Base-by-base conservation (phyloP, 805 yeast species). In the Tetrapisispora arboricola region DNA sequence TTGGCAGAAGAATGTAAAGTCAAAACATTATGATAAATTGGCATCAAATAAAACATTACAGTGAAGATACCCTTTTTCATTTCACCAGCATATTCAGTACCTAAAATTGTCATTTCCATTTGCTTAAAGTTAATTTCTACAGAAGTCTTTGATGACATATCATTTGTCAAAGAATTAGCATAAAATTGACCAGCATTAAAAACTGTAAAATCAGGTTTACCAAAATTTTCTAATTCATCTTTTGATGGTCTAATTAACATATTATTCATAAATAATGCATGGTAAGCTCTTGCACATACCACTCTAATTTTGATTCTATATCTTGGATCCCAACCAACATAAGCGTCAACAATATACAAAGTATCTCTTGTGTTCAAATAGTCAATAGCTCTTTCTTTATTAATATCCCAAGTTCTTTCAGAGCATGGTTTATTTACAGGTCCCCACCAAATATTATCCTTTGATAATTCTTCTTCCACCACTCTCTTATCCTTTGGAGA, bases 121-220 rank as follows among this genome's bases (percentile, higher is more conserved):
- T 77, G 86, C 70, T 87, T 84, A 75, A 90, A 90, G 70, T 90
- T 90, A 61, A 90, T 87, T 68, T 87, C 96, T 49, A 90, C 94
- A 38, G 96, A 84, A 36, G 97, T 87, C 49, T 88, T 70, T 27
- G 96, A 88, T 44, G 96, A 84, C 98, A 90, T 90, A 62, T 96
- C 96, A 63, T 84, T 80, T 44, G 98, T 90, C 74, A 79, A 85
- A 44, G 84, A 80, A 67, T 90, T 90, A 39, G 98, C 98, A 36
- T 96, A 97, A 84, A 90, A 90, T 62, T 86, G 94, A 58, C 98
- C 98, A 41, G 96, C 96, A 63, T 90, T 90, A 85, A 94, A 90
- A 60, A 90, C 84, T 50, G 96, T 88, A 72, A 90, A 90, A 63
- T 90, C 97, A 39, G 98, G 98, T 71, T 86, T 94, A 59, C 96